Evolutionary conservation across 257 asterid genomes (phyloP).

Genomic region (Fraxinus excelsior): DNA sequence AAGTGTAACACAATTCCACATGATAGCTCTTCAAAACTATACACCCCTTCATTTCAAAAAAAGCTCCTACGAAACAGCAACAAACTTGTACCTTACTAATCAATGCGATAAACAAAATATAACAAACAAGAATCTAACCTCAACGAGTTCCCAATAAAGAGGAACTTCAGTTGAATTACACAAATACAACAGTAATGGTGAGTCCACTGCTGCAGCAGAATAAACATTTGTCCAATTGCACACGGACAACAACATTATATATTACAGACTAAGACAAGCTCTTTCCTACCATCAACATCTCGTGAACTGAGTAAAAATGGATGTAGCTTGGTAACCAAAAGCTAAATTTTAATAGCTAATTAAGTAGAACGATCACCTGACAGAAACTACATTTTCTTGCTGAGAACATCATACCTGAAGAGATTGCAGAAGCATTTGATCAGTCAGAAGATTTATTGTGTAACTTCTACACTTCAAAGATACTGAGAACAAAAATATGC

Average conservation of each 20-base stretch:
- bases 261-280: conserved; percentile 1
- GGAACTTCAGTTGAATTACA: neutral
- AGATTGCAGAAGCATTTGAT: neutral
- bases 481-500: neutral
- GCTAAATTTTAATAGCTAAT: neutral
- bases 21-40: no score
- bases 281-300: conserved; percentile 18
- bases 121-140: neutral
- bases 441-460: neutral
- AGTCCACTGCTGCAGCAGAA: neutral
- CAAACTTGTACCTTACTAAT: neutral
- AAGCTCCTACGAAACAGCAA: neutral
- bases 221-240: conserved; percentile 15
- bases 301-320: conserved; percentile 13
- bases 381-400: neutral
- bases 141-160: neutral
- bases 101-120: neutral
- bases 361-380: neutral
- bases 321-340: neutral
- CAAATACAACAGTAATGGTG: neutral
- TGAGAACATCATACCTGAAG: neutral
- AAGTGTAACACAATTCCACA: no score
- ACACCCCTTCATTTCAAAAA: no score
- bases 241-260: conserved; percentile 21
- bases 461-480: neutral